Base-by-base conservation (phyloP, 345 rosid species). In the Dipteronia sinensis region DNA sequence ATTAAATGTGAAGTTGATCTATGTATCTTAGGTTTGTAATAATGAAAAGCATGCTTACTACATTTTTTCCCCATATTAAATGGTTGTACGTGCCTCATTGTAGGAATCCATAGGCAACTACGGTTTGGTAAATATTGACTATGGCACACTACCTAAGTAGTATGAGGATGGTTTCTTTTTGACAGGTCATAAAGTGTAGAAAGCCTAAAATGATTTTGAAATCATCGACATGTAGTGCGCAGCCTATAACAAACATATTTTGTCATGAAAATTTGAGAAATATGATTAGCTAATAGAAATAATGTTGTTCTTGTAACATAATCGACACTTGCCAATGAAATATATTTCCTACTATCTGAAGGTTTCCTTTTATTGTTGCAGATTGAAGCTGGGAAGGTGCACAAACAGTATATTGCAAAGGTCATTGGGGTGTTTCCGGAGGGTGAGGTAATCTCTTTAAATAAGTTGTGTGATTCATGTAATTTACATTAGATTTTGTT, bases 361-460 rank as follows among this genome's bases (percentile, higher is more conserved):
- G 29, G 27, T 66, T 25, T n/a, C 63, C 63, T 51, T 23, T 71
- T 29, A 44, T 51, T 49, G 22, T 78, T 83, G 81, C 84, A 93
- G 98, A 94, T 94, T 78, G 95, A 92, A 82, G 92, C 88, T 77
- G 95, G 98, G 72, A 66, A 79, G 74, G 88, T 93, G 80, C 87
- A 87, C 78, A 94, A 93, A 81, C 89, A 79, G 67, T 94, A 93
- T 79, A 81, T 90, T 65, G 97, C 98, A 65, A 94, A 82, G 82
- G 94, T 93, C 44, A 72, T 85, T 75, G 98, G 98, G 29, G 84
- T 80, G 62, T 94, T 91, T 83, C 98, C 95, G 2, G 95, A 89
- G 79, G 86, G 82, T 70, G 93, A 93, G 98, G 98, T 94, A 83
- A 67, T 51, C 11, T 84, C n/a, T 75, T 62, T 16, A 1, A 67